Evolutionary conservation across 75 land plant species (phyloP).

Genomic region (Ceratopteris richardii): DNA sequence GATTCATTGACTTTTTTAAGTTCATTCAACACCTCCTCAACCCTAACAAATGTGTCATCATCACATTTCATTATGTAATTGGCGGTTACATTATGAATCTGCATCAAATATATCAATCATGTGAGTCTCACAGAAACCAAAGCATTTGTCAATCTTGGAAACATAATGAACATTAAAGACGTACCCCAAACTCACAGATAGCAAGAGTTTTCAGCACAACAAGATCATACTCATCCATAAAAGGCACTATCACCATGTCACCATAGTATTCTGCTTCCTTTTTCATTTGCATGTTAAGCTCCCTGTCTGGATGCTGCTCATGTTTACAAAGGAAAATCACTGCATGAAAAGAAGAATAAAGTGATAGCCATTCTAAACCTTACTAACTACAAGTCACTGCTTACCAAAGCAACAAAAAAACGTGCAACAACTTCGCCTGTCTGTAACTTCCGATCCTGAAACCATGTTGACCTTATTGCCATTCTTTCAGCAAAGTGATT

Average conservation of each 20-base stretch:
- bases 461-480: constrained; percentile 36
- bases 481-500: constrained; percentile 31
- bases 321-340: not conserved
- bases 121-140: no score
- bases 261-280: constrained; percentile 39
- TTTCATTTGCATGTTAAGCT: constrained; percentile 31
- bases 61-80: constrained; percentile 37
- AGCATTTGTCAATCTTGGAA: not conserved
- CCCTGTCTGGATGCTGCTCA: constrained; percentile 24
- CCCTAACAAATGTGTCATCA: constrained; percentile 35
- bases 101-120: constrained; percentile 3
- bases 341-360: not conserved
- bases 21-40: constrained; percentile 19
- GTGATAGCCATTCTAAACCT: not conserved
- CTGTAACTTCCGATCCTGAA: constrained; percentile 24
- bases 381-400: no score
- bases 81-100: constrained; percentile 27
- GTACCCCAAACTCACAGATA: constrained; percentile 36
- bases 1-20: not conserved
- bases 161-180: not conserved
- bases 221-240: constrained; percentile 32
- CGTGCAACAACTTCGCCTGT: constrained; percentile 27
- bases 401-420: constrained; percentile 39
- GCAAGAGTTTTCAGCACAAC: constrained; percentile 39
- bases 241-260: constrained; percentile 33